Evolutionary conservation across 177 flowering plant species (phyloP), one percentile per base, ranked within the genome.

Genomic region (Tripterygium wilfordii): DNA sequence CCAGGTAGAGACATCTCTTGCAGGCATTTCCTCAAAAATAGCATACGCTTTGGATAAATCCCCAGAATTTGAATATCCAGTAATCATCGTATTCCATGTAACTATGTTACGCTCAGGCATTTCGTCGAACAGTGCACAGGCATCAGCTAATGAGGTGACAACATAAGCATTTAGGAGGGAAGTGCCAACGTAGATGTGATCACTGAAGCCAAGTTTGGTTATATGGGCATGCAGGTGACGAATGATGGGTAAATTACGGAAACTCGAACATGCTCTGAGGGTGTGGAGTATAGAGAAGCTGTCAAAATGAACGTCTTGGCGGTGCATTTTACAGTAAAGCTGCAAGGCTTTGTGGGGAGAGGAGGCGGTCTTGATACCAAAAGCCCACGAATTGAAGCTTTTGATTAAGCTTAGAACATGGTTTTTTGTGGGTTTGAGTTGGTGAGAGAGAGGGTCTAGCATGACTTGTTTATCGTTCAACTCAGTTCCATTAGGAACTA

Each of bases 51-150:
- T 47, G 8, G 53, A 35, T 1, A 71, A 19, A 36, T 70, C 56
- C 3, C 83, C 81, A 1, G 6, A 35, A 48, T 55, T 70, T 0
- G 74, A 75, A 62, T 51, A 71, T 5, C 79, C 83, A 1, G 79
- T 56, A 33, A 83, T 66, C 84, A 86, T 78, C 0, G 78, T 67
- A 35, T 83, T 80, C 84, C 88, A 86, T 0, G 86, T 77, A 23
- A 79, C 79, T 0, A 62, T 42, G 36, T 68, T 86, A 49, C 66
- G 60, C 1, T 58, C 41, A 19, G 84, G 85, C 76, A 79, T 70
- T 80, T 80, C 80, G 14, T 80, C 88, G 51, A 85, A 85, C 80
- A 80, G 35, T 1, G 4, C 5, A 35, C 78, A 48, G 0, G 83
- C 85, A 36, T 66, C 65, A 0, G 4, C 12, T 10, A 85, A 62